Evolutionary conservation across 2,329 filamentous ascomycete species (phyloP).

Genomic region (Rutstroemia sp.): DNA sequence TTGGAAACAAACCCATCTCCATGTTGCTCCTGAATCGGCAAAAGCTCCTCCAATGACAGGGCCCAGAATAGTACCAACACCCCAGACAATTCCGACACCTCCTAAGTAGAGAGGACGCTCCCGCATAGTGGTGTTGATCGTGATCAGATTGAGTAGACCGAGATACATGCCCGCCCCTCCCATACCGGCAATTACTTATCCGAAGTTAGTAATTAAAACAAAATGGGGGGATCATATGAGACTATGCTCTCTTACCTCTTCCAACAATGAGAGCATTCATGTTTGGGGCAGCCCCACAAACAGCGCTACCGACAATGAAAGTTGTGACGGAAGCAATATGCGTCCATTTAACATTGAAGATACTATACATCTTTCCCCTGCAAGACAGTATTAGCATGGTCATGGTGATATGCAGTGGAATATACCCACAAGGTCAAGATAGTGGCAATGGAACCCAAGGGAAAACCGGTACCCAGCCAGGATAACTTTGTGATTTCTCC

Average conservation of each 20-base stretch:
- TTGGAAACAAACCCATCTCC: constrained; percentile 26
- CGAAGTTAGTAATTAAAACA: too few species aligned
- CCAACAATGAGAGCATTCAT: constrained; percentile 38
- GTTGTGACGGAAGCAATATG: constrained; percentile 16
- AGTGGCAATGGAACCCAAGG: constrained; percentile 27
- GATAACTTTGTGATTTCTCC: constrained; percentile 31
- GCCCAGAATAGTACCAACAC: constrained; percentile 16
- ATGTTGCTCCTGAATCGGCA: constrained; percentile 17
- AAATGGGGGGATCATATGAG: too few species aligned
- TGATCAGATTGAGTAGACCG: constrained; percentile 24
- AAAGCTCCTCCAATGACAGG: constrained; percentile 28
- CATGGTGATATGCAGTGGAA: background rate
- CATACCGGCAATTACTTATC: constrained; percentile 32
- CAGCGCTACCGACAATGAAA: constrained; percentile 23
- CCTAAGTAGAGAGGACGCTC: constrained; percentile 14
- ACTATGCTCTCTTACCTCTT: constrained; percentile 15
- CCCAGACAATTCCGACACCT: constrained; percentile 13
- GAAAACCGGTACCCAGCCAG: constrained; percentile 35
- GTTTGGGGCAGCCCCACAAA: constrained; percentile 27
- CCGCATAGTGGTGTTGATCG: constrained; percentile 7
- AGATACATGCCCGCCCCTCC: constrained; percentile 37
- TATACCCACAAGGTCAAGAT: constrained; percentile 4
- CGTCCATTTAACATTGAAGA: constrained; percentile 22
- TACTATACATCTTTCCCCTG: constrained; percentile 13
- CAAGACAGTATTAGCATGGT: background rate